These are phyloP conservation scores for Cichorium intybus DNA, from an alignment of 140 eudicot species.

Conservation along the genomic window DNA sequence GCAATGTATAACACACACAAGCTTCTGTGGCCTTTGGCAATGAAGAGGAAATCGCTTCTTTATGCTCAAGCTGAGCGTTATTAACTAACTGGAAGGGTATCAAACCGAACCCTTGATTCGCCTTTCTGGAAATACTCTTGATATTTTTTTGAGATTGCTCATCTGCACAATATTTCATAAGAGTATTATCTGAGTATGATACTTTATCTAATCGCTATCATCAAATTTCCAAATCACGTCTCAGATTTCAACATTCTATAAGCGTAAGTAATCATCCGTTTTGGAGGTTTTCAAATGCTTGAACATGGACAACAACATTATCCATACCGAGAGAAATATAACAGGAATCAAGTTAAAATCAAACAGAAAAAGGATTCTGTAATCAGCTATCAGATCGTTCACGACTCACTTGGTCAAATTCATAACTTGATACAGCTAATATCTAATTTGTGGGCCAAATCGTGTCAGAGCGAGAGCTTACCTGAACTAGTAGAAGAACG, in stretches of 20 bases:
- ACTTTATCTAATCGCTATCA: neutral
- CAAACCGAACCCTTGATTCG: constrained; percentile 60
- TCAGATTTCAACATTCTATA: neutral
- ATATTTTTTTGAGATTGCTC: constrained; percentile 34
- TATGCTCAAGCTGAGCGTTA: constrained; percentile 10
- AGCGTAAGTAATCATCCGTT: neutral
- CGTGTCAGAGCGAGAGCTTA: constrained; percentile 1
- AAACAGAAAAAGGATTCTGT: neutral
- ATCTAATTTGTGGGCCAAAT: neutral
- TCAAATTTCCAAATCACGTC: constrained; percentile 10
- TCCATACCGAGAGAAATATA: neutral
- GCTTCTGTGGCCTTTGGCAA: constrained; percentile 41
- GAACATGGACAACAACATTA: neutral
- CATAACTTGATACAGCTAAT: neutral
- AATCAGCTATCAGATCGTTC: neutral
- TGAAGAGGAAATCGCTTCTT: constrained; percentile 21
- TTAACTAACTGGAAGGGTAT: constrained; percentile 53
- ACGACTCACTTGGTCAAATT: constrained; percentile 2
- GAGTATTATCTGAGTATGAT: neutral
- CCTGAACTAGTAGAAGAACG: constrained; percentile 18
- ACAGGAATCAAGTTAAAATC: neutral
- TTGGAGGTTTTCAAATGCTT: constrained; percentile 3
- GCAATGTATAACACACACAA: constrained; percentile 68
- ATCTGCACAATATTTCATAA: constrained; percentile 37
- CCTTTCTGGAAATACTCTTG: constrained; percentile 57